Conservation (phyloP, 1,284 basidiomycete genomes). For the Papiliotrema laurentii region DNA sequence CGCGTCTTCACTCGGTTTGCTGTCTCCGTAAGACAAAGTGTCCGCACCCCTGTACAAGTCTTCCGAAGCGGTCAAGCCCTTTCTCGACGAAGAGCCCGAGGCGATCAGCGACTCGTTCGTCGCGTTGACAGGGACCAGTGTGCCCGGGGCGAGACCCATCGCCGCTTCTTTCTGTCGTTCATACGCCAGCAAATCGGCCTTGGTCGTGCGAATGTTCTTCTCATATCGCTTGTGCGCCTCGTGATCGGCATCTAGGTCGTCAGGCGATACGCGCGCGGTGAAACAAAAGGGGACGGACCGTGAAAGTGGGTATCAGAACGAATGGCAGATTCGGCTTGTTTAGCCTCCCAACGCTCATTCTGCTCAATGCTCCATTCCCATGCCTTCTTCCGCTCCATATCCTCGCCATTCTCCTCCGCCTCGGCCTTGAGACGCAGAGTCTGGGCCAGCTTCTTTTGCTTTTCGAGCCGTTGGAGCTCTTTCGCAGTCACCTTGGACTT, state of each 20-base stretch:
- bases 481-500: constrained; percentile 68
- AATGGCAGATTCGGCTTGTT: constrained; percentile 55
- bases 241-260: constrained; percentile 73
- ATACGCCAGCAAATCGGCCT: constrained; percentile 79
- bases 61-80: constrained; percentile 59
- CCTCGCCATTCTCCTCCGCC: constrained; percentile 75
- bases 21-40: constrained; percentile 85
- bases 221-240: constrained; percentile 84
- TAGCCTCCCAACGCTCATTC: constrained; percentile 90
- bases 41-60: constrained; percentile 85
- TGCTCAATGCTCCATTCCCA: constrained; percentile 94
- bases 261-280: background rate
- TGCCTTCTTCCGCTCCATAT: constrained; percentile 69
- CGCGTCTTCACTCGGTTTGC: constrained; percentile 87
- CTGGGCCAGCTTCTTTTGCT: constrained; percentile 83
- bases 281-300: constrained; percentile 20
- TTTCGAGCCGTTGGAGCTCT: constrained; percentile 73
- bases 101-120: constrained; percentile 40
- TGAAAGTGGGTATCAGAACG: constrained; percentile 58
- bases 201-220: constrained; percentile 79
- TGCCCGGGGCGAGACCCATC: constrained; percentile 64
- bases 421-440: constrained; percentile 79
- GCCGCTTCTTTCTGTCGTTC: constrained; percentile 80
- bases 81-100: constrained; percentile 23
- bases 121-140: constrained; percentile 50